Conservation (phyloP, 1,139 yeast genomes). For the Kodamaea fungicola region DNA sequence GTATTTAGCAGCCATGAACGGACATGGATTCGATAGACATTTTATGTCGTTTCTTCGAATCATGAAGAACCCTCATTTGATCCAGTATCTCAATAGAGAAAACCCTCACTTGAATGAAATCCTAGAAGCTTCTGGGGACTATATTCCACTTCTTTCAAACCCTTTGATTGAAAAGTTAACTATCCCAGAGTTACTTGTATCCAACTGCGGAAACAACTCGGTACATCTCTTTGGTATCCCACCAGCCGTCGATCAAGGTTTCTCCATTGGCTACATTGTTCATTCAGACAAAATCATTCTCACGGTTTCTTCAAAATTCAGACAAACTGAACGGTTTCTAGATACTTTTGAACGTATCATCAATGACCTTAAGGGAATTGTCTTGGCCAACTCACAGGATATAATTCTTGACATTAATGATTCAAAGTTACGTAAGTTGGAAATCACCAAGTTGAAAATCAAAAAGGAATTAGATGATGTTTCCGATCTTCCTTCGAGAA, state of each 20-base stretch:
- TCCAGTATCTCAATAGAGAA: slow-evolving; percentile 40
- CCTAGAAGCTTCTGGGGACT: slow-evolving; percentile 3
- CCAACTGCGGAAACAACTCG: slow-evolving; percentile 79
- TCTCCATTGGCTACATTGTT: slow-evolving; percentile 73
- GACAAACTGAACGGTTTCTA: slow-evolving; percentile 68
- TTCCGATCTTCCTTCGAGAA: slow-evolving; percentile 26
- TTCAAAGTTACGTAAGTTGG: slow-evolving; percentile 31
- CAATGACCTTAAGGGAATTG: slow-evolving; percentile 47
- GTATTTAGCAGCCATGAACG: slow-evolving; percentile 52
- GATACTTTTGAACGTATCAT: slow-evolving; percentile 62
- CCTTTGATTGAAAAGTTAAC: slow-evolving; percentile 45
- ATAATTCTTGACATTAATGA: slow-evolving; percentile 33
- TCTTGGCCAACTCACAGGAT: slow-evolving; percentile 35
- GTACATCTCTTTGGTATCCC: slow-evolving; percentile 70
- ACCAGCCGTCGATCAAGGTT: slow-evolving; percentile 72
- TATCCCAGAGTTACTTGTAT: slow-evolving; percentile 40
- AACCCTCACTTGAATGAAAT: slow-evolving; percentile 30
- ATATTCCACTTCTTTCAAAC: slow-evolving; percentile 53
- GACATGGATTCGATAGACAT: slow-evolving; percentile 71
- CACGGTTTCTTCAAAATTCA: slow-evolving; percentile 68
- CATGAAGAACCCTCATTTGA: slow-evolving; percentile 27
- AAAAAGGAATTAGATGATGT: slow-evolving; percentile 35
- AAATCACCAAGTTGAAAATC: slow-evolving; percentile 33
- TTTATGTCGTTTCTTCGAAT: slow-evolving; percentile 58
- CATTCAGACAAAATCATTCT: slow-evolving; percentile 58